Percentiles rank a stretch among this genome's conserved stretches.
phyloP scores from a whole-genome alignment of 2,329 filamentous ascomycete species.

The Lecanicillium sp. region DNA sequence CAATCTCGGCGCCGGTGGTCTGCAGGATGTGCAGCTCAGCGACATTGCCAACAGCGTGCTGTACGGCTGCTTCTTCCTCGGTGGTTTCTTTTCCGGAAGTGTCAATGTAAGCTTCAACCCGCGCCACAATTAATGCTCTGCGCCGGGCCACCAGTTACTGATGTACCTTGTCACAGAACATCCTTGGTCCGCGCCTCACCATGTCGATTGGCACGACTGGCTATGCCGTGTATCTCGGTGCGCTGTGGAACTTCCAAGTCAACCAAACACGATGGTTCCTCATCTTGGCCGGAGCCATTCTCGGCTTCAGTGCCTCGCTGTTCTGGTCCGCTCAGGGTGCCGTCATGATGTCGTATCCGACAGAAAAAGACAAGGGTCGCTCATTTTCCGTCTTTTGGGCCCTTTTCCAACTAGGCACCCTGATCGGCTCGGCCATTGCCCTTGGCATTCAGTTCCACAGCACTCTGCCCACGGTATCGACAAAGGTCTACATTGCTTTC shows the following conservation, averaged over 20 bases:
- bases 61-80: constrained; percentile 57
- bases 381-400: constrained; percentile 85
- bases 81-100: constrained; percentile 60
- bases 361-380: constrained; percentile 66
- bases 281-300: constrained; percentile 61
- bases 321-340: constrained; percentile 70
- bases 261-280: constrained; percentile 57
- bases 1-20: constrained; percentile 6
- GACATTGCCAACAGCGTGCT: constrained; percentile 13
- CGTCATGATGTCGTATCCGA: constrained; percentile 77
- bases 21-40: constrained; percentile 8
- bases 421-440: constrained; percentile 55
- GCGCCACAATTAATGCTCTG: neutral
- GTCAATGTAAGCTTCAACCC: constrained; percentile 36
- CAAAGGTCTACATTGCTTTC: constrained; percentile 17
- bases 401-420: constrained; percentile 80
- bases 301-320: constrained; percentile 65
- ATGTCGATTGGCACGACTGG: constrained; percentile 62
- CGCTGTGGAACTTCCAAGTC: constrained; percentile 61
- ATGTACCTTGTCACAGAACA: constrained; percentile 35
- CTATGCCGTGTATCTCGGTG: constrained; percentile 62
- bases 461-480: constrained; percentile 14
- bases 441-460: constrained; percentile 14
- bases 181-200: constrained; percentile 56
- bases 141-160: neutral